Base-by-base conservation (phyloP, 768 basidiomycete species). In the Crepidotus variabilis region DNA sequence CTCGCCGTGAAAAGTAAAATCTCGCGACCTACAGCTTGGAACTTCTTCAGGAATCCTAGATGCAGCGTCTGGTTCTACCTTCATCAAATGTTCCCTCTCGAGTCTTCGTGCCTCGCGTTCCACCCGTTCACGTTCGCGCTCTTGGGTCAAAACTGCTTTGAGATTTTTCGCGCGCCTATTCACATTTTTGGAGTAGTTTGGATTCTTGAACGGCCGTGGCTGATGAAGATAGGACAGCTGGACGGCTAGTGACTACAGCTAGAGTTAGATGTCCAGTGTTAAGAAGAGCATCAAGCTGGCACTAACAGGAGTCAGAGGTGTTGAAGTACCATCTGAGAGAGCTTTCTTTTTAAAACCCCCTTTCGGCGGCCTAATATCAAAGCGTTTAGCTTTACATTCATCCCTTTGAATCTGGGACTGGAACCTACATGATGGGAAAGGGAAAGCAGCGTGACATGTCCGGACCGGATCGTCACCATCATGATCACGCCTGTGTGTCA, bases 131-230 rank as follows among this genome's bases (percentile, higher is more conserved):
- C 87, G 78, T 61, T 94, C 92, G 5, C 88, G 81, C 65, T 93
- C 92, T 60, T 90, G 87, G 0, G 81, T 79, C 20, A 94, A 75
- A 1, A 94, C 85, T 2, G 84, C 78, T 71, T 93, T 94, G 63
- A 92, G 67, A 61, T 91, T 90, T 75, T 90, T 92, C 20, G 88
- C 83, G 20, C 90, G 78, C 7, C 90, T 78, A 57, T 84, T 88
- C 6, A 78, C 64, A 62, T 90, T 90, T 71, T 87, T 90, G 6
- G 75, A 76, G 63, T 90, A 89, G 23, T 76, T 68, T 0, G 82
- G 78, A 61, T 86, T 90, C 71, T 94, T 94, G 76, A 93, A 93
- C 0, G 90, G 87, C 0, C 87, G 79, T 0, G 87, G 85, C 23
- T 69, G 70, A 55, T 90, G 81, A 2, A 88, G 73, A 62, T 87